Evolutionary conservation across 768 basidiomycete genomes (phyloP).

Genomic region (Pleurotus pulmonarius): DNA sequence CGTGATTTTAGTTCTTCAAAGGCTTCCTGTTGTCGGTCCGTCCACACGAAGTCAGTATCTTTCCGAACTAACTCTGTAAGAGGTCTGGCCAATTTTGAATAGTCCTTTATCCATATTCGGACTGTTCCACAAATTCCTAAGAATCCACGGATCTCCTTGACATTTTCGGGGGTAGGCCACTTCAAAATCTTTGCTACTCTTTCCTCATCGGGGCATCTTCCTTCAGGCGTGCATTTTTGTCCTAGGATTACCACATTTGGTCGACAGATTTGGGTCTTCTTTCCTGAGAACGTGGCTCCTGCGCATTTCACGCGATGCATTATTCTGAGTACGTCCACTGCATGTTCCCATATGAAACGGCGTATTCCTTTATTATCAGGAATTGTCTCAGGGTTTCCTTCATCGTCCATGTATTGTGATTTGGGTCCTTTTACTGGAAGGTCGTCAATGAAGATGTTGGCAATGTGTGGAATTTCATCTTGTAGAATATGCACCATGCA

Average conservation of each 20-base stretch:
- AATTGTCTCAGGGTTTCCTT: constrained; percentile 17
- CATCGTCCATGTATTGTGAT: constrained; percentile 14
- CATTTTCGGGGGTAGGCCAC: no score
- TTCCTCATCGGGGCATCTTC: constrained; percentile 20
- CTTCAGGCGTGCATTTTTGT: constrained; percentile 25
- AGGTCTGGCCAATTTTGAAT: constrained; percentile 11
- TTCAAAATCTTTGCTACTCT: not conserved
- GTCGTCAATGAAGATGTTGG: constrained; percentile 13
- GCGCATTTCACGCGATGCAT: constrained; percentile 24
- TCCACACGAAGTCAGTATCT: constrained; percentile 22
- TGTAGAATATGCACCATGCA: constrained; percentile 28
- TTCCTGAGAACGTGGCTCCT: constrained; percentile 24
- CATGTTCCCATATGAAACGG: constrained; percentile 33
- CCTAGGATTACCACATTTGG: constrained; percentile 22
- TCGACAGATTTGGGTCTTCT: constrained; percentile 21
- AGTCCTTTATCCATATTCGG: constrained; percentile 17
- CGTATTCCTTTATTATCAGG: constrained; percentile 23
- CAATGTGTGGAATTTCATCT: constrained; percentile 19
- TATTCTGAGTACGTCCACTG: constrained; percentile 28
- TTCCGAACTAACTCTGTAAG: constrained; percentile 14
- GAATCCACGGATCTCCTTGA: no score
- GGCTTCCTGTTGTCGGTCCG: constrained; percentile 13
- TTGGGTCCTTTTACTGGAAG: constrained; percentile 11
- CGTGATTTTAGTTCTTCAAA: constrained; percentile 14
- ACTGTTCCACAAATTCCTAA: not conserved